A percentile compares a stretch with the other conserved stretches of the same genome.
These are phyloP conservation scores for Diaporthe sp. DNA, from an alignment of 2,329 filamentous ascomycete genomes.

Conservation along the genomic window DNA sequence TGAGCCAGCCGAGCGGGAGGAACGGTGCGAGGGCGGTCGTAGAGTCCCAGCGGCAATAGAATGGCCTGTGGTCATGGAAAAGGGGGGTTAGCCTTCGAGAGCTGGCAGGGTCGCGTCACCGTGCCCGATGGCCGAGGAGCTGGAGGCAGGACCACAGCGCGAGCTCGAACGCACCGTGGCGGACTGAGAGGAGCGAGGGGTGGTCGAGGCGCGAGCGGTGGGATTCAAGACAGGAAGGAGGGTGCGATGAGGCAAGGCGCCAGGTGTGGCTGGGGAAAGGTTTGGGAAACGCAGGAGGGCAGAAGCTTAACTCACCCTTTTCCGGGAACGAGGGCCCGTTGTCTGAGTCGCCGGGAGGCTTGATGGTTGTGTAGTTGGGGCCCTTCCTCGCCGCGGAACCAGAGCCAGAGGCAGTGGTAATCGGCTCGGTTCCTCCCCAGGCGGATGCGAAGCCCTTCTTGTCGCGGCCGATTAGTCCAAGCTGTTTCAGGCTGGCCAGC, in stretches of 20 bases:
- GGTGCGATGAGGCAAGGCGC: not conserved
- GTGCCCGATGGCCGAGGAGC: not conserved
- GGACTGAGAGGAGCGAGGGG: not conserved
- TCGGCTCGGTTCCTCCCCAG: conserved; percentile 40
- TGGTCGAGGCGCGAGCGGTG: conserved; percentile 10
- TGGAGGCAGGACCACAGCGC: conserved; percentile 1
- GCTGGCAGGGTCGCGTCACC: not conserved
- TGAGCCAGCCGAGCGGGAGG: conserved; percentile 50
- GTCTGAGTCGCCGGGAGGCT: conserved; percentile 32
- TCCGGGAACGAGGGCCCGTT: conserved; percentile 43
- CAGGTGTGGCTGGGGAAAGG: conserved; percentile 31
- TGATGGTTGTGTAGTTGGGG: conserved; percentile 28
- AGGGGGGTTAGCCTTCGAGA: conserved; percentile 39
- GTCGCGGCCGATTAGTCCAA: conserved; percentile 47
- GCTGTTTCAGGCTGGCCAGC: conserved; percentile 49
- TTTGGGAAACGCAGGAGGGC: conserved; percentile 3
- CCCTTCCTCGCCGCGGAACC: conserved; percentile 31
- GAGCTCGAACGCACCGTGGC: conserved; percentile 1
- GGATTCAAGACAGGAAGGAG: conserved; percentile 1
- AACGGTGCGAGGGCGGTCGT: conserved; percentile 49
- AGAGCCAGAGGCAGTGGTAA: conserved; percentile 23
- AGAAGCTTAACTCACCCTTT: conserved; percentile 45
- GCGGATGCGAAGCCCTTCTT: conserved; percentile 38
- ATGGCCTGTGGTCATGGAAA: conserved; percentile 45
- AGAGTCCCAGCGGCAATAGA: conserved; percentile 50